Conservation (phyloP, 257 asterid species). For the Ilex asprella region DNA sequence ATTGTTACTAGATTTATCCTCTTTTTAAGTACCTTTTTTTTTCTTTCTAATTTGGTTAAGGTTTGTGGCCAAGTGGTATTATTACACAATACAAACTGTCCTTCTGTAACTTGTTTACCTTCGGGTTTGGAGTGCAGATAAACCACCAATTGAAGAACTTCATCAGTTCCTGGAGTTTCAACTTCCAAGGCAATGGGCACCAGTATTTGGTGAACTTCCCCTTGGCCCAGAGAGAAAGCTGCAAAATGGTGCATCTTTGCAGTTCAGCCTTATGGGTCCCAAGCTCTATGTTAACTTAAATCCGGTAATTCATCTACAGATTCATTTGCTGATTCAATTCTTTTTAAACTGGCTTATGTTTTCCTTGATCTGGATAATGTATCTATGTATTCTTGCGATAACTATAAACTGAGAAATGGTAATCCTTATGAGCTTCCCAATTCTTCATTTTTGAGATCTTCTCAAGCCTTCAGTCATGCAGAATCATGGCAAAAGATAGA, state of each 20-base stretch:
- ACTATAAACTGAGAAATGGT: background rate
- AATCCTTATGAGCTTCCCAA: background rate
- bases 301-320: conserved; percentile 29
- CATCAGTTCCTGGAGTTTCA: conserved; percentile 72
- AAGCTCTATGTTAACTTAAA: conserved; percentile 63
- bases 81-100: no score
- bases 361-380: no score
- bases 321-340: conserved; percentile 1
- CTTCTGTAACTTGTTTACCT: background rate
- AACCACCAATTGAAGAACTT: conserved; percentile 78
- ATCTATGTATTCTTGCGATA: background rate
- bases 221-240: conserved; percentile 68
- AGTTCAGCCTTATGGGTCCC: conserved; percentile 86
- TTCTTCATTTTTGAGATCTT: background rate
- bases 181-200: conserved; percentile 82
- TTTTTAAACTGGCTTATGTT: background rate
- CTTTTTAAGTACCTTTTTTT: no score
- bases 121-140: conserved; percentile 38
- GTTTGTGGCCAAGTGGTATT: no score
- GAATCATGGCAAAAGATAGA: no score
- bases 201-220: conserved; percentile 70
- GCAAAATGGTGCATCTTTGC: conserved; percentile 59
- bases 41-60: no score
- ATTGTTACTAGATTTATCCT: no score
- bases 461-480: background rate